Conservation (phyloP, 75 land plant species). For the Picea glauca region DNA sequence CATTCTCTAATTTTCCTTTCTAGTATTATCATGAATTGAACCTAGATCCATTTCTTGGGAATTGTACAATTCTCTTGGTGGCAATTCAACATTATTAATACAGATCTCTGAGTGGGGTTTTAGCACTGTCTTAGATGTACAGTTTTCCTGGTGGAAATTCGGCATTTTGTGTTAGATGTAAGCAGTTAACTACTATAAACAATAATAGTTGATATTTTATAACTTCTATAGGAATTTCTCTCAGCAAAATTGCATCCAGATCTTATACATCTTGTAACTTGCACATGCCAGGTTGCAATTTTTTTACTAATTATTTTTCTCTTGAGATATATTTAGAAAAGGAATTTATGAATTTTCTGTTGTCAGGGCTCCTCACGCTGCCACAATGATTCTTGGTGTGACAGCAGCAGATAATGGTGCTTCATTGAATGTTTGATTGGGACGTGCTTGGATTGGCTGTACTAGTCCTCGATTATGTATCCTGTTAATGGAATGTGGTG, state of each 20-base stretch:
- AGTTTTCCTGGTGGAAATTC: neutral
- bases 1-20: neutral
- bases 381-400: constrained; percentile 62
- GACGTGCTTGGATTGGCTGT: no score
- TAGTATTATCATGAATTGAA: neutral
- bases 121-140: neutral
- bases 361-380: constrained; percentile 82
- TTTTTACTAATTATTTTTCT: no score
- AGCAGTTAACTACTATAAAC: no score
- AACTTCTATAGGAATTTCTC: neutral
- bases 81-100: no score
- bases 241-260: neutral
- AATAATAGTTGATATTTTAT: no score
- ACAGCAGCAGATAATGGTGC: constrained; percentile 76
- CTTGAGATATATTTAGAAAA: neutral
- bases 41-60: neutral
- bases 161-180: neutral
- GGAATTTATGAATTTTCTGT: neutral
- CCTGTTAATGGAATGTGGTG: no score
- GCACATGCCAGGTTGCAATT: no score
- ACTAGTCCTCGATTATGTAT: no score
- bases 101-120: no score
- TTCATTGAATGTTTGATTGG: constrained; percentile 49
- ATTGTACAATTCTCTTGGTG: no score
- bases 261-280: no score